Evolutionary conservation across 208 protist species (phyloP), one percentile per base, ranked within the genome.

Genomic region (Trypanosoma conorhini): DNA sequence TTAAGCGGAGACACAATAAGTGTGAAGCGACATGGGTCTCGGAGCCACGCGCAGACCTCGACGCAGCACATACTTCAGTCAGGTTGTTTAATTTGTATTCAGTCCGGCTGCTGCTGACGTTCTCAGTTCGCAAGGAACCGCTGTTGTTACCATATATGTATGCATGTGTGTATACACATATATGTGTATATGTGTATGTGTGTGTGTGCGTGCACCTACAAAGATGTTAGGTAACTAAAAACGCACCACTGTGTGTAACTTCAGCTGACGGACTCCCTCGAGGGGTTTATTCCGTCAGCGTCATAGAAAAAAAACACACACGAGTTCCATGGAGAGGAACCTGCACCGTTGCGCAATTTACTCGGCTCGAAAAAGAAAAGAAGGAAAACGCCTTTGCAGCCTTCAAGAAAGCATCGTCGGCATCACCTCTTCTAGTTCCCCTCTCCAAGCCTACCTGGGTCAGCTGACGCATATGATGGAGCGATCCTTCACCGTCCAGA

Each of bases 381-480:
- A 31, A 40, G 17, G 22, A 54, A 67, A 12, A 46, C 17, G 42
- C 42, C 42, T 46, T 46, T 46, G 42, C 42, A 21, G 42, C 15
- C 42, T 19, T 46, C 42, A 3, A 15, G 8, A 46, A 46, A 13
- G 15, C 42, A 46, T 13, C 17, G 42, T 46, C 17, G 24, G 46
- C 57, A 64, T 52, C 33, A 30, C 3, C 51, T 26, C 13, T 31
- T 38, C n/a, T 42, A 28, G 1, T 21, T 42, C 46, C 7, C 62
- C 35, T 31, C 58, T 52, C 50, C 51, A 22, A 24, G 61, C 57
- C 78, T 95, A 95, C 74, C 89, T 28, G 40, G 89, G 89, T 95
- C 89, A 95, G 80, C 86, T 92, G 84, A 92, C 90, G 59, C 87
- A 95, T 48, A 95, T 82, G 60, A 93, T 92, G 26, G 80, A 88